Evolutionary conservation across 176 grass and related monocot genomes (phyloP).

Genomic region (Urochloa ruziziensis): DNA sequence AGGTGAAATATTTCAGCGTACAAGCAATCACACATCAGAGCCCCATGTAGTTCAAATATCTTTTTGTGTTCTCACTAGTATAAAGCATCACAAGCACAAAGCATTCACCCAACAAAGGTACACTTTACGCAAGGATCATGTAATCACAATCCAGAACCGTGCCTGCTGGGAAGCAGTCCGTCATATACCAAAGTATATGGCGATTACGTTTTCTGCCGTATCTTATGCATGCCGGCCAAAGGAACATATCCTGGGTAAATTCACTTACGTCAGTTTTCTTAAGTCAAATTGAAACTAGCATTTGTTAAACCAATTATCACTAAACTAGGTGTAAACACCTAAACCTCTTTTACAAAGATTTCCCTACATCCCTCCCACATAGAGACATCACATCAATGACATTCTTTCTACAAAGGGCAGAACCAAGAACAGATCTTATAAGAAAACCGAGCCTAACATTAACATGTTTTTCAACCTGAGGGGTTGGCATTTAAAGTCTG

Average conservation of each 20-base stretch:
- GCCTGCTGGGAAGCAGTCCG: not conserved
- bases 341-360: constrained; percentile 7
- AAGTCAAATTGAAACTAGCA: not conserved
- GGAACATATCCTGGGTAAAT: not conserved
- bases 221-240: not conserved
- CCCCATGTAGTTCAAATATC: not conserved
- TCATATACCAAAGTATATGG: not conserved
- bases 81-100: constrained; percentile 11
- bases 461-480: constrained; percentile 63
- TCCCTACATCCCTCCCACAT: constrained; percentile 10
- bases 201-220: not conserved
- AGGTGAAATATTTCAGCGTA: constrained; percentile 1
- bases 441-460: constrained; percentile 19
- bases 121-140: not conserved
- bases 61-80: not conserved
- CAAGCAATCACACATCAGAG: not conserved
- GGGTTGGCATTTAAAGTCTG: constrained; percentile 52
- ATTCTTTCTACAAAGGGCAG: constrained; percentile 1
- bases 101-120: not conserved
- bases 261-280: not conserved
- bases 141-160: not conserved
- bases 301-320: constrained; percentile 28
- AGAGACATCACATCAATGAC: constrained; percentile 24
- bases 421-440: constrained; percentile 17
- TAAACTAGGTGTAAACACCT: constrained; percentile 20